Percentiles rank a stretch among this genome's conserved stretches.
Evolutionary conservation across 805 yeast genomes (phyloP).

Genomic region (Cyberlindnera sargentensis): DNA sequence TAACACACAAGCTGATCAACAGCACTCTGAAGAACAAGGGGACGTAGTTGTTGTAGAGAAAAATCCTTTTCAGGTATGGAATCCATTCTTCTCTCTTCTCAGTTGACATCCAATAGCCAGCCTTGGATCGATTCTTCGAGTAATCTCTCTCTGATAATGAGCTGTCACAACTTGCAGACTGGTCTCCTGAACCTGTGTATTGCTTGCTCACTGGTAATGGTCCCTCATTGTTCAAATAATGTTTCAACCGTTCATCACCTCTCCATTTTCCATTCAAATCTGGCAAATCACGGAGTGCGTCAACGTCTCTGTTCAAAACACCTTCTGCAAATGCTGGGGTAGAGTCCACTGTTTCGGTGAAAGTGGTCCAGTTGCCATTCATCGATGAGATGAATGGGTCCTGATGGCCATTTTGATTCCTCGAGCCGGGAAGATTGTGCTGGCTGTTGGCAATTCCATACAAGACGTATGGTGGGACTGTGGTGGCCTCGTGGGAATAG

Average conservation of each 20-base stretch:
- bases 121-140: conserved; percentile 43
- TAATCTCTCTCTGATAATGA: conserved; percentile 16
- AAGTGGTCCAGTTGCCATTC: conserved; percentile 44
- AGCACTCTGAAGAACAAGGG: conserved; percentile 69
- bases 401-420: not conserved
- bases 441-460: conserved; percentile 35
- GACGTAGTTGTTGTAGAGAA: conserved; percentile 71
- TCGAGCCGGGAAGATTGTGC: not conserved
- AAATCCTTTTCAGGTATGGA: conserved; percentile 50
- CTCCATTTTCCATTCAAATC: conserved; percentile 57
- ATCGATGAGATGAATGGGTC: conserved; percentile 31
- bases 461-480: conserved; percentile 60
- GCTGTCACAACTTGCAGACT: conserved; percentile 10
- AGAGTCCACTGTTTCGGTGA: conserved; percentile 39
- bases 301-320: conserved; percentile 15
- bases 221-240: conserved; percentile 36
- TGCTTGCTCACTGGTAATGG: conserved; percentile 3
- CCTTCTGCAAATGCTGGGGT: conserved; percentile 31
- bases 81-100: conserved; percentile 57
- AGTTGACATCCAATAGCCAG: conserved; percentile 63
- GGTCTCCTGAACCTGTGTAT: not conserved
- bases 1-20: conserved; percentile 49
- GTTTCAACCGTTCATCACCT: conserved; percentile 57
- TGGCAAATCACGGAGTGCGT: conserved; percentile 25
- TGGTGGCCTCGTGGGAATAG: conserved; percentile 32